These are phyloP conservation scores for Yamadazyma nakazawae DNA, from an alignment of 805 yeast species.

Conservation along the genomic window DNA sequence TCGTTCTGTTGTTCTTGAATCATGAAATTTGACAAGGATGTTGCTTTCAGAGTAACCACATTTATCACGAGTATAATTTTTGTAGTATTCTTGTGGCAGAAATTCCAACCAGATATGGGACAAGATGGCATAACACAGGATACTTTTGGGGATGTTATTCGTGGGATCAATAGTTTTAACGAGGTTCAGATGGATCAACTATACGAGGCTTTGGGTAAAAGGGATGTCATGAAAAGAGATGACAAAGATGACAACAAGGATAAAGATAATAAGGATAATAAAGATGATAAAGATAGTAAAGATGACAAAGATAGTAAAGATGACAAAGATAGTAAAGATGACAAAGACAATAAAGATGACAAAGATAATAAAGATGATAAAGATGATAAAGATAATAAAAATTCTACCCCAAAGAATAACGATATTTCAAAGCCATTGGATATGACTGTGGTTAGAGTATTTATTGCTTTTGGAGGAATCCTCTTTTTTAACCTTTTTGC, in stretches of 20 bases:
- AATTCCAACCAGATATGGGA: not conserved
- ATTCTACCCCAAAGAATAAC: not conserved
- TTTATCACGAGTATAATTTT: not conserved
- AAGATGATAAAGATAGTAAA: not conserved
- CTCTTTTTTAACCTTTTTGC: slow-evolving; percentile 34
- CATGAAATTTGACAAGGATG: not conserved
- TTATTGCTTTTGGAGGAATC: slow-evolving; percentile 33
- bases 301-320: not conserved
- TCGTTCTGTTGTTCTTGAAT: not conserved
- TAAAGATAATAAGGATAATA: slow-evolving; percentile 2
- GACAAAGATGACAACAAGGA: not conserved
- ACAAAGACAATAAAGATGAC: slow-evolving; percentile 4
- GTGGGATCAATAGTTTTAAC: slow-evolving; percentile 1
- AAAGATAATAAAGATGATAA: not conserved
- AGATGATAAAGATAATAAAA: slow-evolving; percentile 1
- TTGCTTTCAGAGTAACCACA: not conserved
- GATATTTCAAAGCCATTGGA: slow-evolving; percentile 1
- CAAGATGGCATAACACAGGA: not conserved
- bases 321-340: slow-evolving; percentile 3
- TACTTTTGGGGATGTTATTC: not conserved
- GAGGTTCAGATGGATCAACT: not conserved
- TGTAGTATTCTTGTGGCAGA: not conserved
- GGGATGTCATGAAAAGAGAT: not conserved
- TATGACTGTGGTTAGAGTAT: slow-evolving; percentile 27
- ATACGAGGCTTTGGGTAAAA: not conserved